Evolutionary conservation across 352 stramenopile species (phyloP).

Genomic region (Thraustochytrium striatum): DNA sequence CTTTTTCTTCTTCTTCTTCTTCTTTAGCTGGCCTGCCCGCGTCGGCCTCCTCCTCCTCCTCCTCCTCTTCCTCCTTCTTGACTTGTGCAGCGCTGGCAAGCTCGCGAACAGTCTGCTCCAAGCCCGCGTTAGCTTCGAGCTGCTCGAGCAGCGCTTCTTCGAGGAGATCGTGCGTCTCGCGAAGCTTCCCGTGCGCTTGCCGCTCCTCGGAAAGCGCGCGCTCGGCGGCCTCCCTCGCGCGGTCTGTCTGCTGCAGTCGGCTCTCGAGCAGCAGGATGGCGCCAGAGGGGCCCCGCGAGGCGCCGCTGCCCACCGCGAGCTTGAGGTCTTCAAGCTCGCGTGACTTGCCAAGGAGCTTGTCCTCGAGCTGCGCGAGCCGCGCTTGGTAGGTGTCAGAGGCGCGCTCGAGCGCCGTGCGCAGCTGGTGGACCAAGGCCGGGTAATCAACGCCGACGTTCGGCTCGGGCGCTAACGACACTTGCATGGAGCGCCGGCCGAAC

Average conservation of each 20-base stretch:
- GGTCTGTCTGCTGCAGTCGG: too few relatives aligned
- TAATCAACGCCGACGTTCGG: constrained; percentile 25
- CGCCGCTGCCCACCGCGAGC: too few relatives aligned
- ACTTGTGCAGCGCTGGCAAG: too few relatives aligned
- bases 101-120: too few relatives aligned
- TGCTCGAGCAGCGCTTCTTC: constrained; percentile 34
- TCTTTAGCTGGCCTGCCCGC: too few relatives aligned
- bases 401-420: constrained; percentile 7
- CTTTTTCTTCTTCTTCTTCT: too few relatives aligned
- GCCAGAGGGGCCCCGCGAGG: too few relatives aligned
- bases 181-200: neutral
- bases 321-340: neutral
- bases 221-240: too few relatives aligned
- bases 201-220: neutral
- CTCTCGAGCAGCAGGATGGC: too few relatives aligned
- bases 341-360: neutral
- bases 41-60: too few relatives aligned
- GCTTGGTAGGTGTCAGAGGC: neutral
- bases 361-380: neutral
- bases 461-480: constrained; percentile 1
- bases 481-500: constrained; percentile 34
- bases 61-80: too few relatives aligned
- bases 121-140: constrained; percentile 24
- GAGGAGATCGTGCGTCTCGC: constrained; percentile 12
- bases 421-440: neutral